Conservation (phyloP, 176 grass and related monocot species). For the Coix lacrymajobi region DNA sequence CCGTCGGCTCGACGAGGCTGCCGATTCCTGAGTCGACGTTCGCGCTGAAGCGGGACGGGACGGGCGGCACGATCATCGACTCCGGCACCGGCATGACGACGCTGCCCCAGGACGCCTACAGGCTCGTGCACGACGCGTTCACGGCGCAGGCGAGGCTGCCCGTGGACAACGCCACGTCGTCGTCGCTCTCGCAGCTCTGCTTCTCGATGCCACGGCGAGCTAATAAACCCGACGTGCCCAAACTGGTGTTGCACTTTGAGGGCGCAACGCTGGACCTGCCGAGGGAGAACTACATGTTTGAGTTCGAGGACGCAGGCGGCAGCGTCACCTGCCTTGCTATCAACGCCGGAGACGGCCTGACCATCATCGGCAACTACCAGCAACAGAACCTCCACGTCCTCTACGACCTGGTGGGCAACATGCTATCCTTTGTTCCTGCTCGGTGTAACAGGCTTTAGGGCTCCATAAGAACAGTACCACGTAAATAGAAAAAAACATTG, state of each 20-base stretch:
- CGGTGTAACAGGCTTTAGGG: slow-evolving; percentile 28
- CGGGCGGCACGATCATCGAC: slow-evolving; percentile 45
- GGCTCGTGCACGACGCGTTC: slow-evolving; percentile 23
- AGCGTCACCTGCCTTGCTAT: slow-evolving; percentile 23
- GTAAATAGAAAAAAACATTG: background rate
- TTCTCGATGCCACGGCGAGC: slow-evolving; percentile 16
- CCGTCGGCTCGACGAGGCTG: slow-evolving; percentile 31
- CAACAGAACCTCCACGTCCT: slow-evolving; percentile 62
- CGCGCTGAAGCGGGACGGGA: slow-evolving; percentile 21
- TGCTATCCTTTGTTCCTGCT: slow-evolving; percentile 41
- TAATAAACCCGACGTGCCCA: slow-evolving; percentile 23
- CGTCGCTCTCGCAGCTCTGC: slow-evolving; percentile 32
- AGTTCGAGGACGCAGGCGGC: background rate
- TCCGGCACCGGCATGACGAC: slow-evolving; percentile 32
- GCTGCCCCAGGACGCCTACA: slow-evolving; percentile 25
- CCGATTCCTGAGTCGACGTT: slow-evolving; percentile 21
- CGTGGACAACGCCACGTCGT: slow-evolving; percentile 8
- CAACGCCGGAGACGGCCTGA: background rate
- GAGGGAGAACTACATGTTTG: slow-evolving; percentile 49
- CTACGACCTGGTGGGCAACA: slow-evolving; percentile 44
- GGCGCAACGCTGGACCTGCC: slow-evolving; percentile 53
- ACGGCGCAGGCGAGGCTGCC: slow-evolving; percentile 23
- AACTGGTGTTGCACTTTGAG: slow-evolving; percentile 47
- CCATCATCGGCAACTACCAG: slow-evolving; percentile 61
- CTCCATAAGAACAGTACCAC: background rate